These are phyloP conservation scores for Metschnikowia picachoensis DNA, from an alignment of 805 yeast species.

Conservation along the genomic window DNA sequence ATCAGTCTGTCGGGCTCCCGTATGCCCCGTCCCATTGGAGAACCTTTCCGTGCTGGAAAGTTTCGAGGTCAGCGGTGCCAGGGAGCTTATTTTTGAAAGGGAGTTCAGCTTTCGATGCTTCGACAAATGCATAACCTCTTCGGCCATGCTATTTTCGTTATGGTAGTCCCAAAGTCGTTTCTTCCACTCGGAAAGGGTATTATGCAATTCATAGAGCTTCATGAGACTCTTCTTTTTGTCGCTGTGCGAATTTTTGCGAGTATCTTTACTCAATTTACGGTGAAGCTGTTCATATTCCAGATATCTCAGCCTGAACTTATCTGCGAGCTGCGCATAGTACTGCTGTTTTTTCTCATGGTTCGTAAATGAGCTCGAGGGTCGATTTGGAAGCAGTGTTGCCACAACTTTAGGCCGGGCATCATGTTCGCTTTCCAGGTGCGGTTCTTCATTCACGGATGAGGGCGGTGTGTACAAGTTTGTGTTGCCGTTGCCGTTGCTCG, in stretches of 20 bases:
- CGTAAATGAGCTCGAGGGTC: conserved; percentile 15
- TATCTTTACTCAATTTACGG: conserved; percentile 10
- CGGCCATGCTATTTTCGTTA: conserved; percentile 29
- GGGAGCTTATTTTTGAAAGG: conserved; percentile 5
- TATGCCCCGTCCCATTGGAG: too few species aligned
- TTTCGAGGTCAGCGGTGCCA: conserved; percentile 10
- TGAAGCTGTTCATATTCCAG: conserved; percentile 17
- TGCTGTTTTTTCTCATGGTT: conserved; percentile 18
- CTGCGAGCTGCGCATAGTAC: conserved; percentile 18
- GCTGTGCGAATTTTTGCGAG: conserved; percentile 8
- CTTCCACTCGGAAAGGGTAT: conserved; percentile 52
- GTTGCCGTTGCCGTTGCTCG: conserved; percentile 13
- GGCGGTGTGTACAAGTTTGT: conserved; percentile 33
- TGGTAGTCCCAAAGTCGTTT: conserved; percentile 48
- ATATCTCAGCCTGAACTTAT: conserved; percentile 15
- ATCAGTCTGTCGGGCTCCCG: background rate
- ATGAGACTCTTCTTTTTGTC: conserved; percentile 24
- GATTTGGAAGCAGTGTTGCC: conserved; percentile 10
- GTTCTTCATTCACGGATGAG: conserved; percentile 31
- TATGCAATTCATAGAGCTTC: conserved; percentile 48
- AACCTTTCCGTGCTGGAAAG: conserved; percentile 5
- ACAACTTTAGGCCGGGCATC: conserved; percentile 7
- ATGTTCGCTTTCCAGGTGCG: conserved; percentile 16
- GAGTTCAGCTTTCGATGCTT: conserved; percentile 32
- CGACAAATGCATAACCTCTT: conserved; percentile 34